These are phyloP conservation scores for Colletotrichum siamense DNA, from an alignment of 2,329 filamentous ascomycete species.

Conservation along the genomic window DNA sequence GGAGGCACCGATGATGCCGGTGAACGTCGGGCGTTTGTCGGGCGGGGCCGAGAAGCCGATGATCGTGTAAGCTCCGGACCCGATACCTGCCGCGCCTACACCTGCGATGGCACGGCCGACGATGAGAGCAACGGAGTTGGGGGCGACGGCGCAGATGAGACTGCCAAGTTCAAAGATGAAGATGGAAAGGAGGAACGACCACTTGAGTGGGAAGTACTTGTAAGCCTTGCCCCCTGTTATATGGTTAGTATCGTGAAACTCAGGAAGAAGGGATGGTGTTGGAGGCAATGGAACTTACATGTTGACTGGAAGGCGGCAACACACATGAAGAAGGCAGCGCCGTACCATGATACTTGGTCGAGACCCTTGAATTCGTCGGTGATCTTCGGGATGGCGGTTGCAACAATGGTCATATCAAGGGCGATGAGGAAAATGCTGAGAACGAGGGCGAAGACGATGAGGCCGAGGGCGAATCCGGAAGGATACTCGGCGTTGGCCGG, in stretches of 20 bases:
- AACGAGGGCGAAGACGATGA: conserved; percentile 52
- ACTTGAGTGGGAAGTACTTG: conserved; percentile 58
- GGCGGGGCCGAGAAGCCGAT: conserved; percentile 48
- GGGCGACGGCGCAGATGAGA: conserved; percentile 55
- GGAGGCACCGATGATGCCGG: conserved; percentile 41
- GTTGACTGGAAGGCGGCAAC: conserved; percentile 49
- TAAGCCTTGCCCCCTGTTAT: conserved; percentile 49
- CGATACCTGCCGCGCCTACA: conserved; percentile 53
- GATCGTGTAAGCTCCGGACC: conserved; percentile 52
- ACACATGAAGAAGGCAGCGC: conserved; percentile 58
- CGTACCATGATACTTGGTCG: conserved; percentile 64
- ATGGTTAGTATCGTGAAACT: conserved; percentile 26
- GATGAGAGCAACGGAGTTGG: conserved; percentile 53
- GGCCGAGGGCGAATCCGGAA: conserved; percentile 39
- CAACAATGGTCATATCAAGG: conserved; percentile 60
- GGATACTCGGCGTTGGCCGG: conserved; percentile 42
- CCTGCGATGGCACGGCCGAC: conserved; percentile 56
- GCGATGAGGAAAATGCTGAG: conserved; percentile 55
- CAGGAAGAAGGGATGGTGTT: not conserved
- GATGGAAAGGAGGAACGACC: conserved; percentile 52
- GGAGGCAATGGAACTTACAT: conserved; percentile 26
- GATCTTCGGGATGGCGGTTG: conserved; percentile 62
- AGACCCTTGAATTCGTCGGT: conserved; percentile 58
- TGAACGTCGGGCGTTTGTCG: conserved; percentile 39
- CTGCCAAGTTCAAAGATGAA: conserved; percentile 60